These are phyloP conservation scores for Plenodomus tracheiphilus DNA, from an alignment of 2,329 filamentous ascomycete genomes.

Conservation along the genomic window DNA sequence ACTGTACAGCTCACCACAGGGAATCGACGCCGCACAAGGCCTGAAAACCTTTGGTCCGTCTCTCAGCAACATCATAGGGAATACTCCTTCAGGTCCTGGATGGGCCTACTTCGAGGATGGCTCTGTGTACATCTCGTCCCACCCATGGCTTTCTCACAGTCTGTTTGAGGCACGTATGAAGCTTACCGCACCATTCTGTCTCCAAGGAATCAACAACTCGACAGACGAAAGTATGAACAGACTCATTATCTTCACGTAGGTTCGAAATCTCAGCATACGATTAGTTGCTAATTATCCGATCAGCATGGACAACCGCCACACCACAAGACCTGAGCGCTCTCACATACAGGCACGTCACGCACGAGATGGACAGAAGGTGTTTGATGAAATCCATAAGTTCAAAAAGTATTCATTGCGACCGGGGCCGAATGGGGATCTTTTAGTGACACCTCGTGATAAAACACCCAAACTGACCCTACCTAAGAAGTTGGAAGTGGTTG, in stretches of 20 bases:
- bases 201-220: too few relatives aligned
- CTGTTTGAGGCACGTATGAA: conserved; percentile 22
- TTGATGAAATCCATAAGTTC: too few relatives aligned
- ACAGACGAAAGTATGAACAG: conserved; percentile 1
- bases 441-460: conserved; percentile 7
- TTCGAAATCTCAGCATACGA: too few relatives aligned
- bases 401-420: too few relatives aligned
- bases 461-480: background rate
- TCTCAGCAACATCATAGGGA: conserved; percentile 6
- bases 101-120: conserved; percentile 31
- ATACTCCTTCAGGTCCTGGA: conserved; percentile 8
- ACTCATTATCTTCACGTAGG: conserved; percentile 18
- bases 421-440: too few relatives aligned
- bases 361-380: too few relatives aligned
- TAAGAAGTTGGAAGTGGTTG: background rate
- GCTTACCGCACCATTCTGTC: conserved; percentile 13
- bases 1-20: too few relatives aligned
- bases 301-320: too few relatives aligned
- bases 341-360: too few relatives aligned
- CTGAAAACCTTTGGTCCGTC: conserved; percentile 18
- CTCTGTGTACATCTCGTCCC: conserved; percentile 19
- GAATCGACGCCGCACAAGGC: conserved; percentile 1
- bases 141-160: conserved; percentile 9
- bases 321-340: too few relatives aligned
- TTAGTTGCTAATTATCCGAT: too few relatives aligned